phyloP scores from a whole-genome alignment of 192 early-diverging fungal species.

The Coemansia sp. region DNA sequence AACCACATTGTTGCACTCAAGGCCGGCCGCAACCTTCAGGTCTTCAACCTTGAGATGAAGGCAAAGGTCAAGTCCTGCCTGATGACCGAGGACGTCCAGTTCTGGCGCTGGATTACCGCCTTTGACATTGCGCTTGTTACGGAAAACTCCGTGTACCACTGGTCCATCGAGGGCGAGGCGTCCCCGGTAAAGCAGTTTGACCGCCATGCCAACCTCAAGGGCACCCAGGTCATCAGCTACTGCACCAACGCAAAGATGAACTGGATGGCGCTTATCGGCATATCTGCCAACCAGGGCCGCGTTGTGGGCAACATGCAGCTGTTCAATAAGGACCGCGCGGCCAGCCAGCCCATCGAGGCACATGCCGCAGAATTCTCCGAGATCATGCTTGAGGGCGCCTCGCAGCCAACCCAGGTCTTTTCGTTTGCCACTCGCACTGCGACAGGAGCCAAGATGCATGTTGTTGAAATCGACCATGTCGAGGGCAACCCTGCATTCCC shows the following conservation, averaged over 20 bases:
- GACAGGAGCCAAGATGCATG: constrained; percentile 87
- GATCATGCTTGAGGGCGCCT: constrained; percentile 74
- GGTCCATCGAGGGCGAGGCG: constrained; percentile 93
- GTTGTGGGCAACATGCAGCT: constrained; percentile 97
- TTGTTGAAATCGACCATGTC: constrained; percentile 95
- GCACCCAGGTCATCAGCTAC: constrained; percentile 97
- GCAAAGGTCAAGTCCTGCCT: constrained; percentile 91
- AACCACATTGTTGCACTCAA: constrained; percentile 95
- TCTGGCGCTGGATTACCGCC: constrained; percentile 94
- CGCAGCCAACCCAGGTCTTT: constrained; percentile 84
- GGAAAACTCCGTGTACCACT: constrained; percentile 88
- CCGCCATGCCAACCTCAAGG: constrained; percentile 76
- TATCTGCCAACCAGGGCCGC: constrained; percentile 85
- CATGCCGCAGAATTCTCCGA: constrained; percentile 96
- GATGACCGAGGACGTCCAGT: constrained; percentile 89
- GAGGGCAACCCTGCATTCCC: constrained; percentile 88
- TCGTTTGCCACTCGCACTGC: constrained; percentile 87
- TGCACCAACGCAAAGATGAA: constrained; percentile 86
- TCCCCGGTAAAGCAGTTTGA: constrained; percentile 92
- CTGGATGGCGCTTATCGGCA: constrained; percentile 95
- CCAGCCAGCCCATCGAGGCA: constrained; percentile 94
- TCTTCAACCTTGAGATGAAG: constrained; percentile 97
- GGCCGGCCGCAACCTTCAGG: constrained; percentile 89
- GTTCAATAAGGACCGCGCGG: constrained; percentile 88
- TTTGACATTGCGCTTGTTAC: constrained; percentile 90